phyloP scores from a whole-genome alignment of 768 basidiomycete genomes.

The Trametes cubensis region DNA sequence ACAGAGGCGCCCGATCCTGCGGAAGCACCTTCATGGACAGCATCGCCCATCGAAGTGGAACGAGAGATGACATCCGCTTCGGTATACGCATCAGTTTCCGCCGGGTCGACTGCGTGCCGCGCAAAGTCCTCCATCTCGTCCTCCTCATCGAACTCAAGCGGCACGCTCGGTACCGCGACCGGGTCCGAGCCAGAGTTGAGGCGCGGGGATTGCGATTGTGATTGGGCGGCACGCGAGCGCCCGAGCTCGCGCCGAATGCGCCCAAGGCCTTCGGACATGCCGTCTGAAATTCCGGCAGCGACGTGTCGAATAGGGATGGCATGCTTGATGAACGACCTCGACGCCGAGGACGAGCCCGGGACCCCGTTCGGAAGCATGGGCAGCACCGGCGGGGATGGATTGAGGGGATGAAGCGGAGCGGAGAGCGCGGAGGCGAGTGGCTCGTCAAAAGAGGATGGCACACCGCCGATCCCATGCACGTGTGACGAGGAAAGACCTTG shows the following conservation, averaged over 20 bases:
- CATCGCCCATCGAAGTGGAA: conserved; percentile 24
- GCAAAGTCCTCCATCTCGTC: conserved; percentile 58
- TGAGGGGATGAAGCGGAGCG: conserved; percentile 56
- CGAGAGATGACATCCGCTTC: conserved; percentile 26
- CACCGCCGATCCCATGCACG: conserved; percentile 41
- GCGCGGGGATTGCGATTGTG: conserved; percentile 39
- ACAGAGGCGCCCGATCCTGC: conserved; percentile 37
- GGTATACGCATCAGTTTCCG: neutral
- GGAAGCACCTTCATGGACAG: neutral
- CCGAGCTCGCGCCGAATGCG: conserved; percentile 59
- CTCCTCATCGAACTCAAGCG: conserved; percentile 66
- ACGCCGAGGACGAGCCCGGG: conserved; percentile 37
- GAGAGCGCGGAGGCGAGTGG: conserved; percentile 76
- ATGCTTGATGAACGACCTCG: conserved; percentile 39
- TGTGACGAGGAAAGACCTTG: conserved; percentile 48
- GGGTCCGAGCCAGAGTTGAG: conserved; percentile 34
- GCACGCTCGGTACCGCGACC: conserved; percentile 38
- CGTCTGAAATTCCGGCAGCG: conserved; percentile 51
- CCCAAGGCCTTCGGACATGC: conserved; percentile 63
- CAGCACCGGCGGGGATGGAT: conserved; percentile 47
- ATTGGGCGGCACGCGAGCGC: conserved; percentile 40
- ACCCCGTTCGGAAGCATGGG: conserved; percentile 84
- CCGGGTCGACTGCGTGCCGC: conserved; percentile 5
- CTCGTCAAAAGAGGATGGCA: conserved; percentile 71
- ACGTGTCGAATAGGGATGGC: conserved; percentile 63